phyloP scores from a whole-genome alignment of 2,329 filamentous ascomycete genomes.

The Monilinia aucupariae region DNA sequence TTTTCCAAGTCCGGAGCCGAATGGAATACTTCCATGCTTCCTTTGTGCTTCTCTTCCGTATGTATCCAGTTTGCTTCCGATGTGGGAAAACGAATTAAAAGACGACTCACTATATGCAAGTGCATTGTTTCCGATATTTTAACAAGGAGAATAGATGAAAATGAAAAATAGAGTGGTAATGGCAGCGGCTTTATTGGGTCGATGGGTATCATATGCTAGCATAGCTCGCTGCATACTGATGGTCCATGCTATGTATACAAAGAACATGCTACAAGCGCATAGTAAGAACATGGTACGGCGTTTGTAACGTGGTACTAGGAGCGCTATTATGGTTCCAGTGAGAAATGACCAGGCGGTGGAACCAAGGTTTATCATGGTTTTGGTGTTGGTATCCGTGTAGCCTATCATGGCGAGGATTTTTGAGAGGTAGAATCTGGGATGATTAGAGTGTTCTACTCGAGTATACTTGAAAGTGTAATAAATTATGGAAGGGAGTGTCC shows the following conservation, averaged over 20 bases:
- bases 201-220: conserved; percentile 34
- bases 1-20: too few relatives aligned
- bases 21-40: too few relatives aligned
- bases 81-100: not conserved
- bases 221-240: conserved; percentile 42
- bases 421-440: conserved; percentile 40
- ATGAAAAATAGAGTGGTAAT: conserved; percentile 49
- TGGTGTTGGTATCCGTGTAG: conserved; percentile 23
- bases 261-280: conserved; percentile 49
- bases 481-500: not conserved
- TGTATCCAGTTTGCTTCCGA: too few relatives aligned
- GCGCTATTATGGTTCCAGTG: conserved; percentile 39
- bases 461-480: too few relatives aligned
- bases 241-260: conserved; percentile 52
- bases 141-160: conserved; percentile 53
- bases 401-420: conserved; percentile 33
- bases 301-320: conserved; percentile 41
- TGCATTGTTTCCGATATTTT: conserved; percentile 63
- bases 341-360: conserved; percentile 43
- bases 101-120: conserved; percentile 51
- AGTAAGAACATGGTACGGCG: conserved; percentile 48
- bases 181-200: conserved; percentile 22
- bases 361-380: conserved; percentile 45
- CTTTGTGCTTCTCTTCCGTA: too few relatives aligned
- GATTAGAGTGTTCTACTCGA: too few relatives aligned